Evolutionary conservation across 176 grass and related monocot genomes (phyloP).

Genomic region (Oryza australiensis): DNA sequence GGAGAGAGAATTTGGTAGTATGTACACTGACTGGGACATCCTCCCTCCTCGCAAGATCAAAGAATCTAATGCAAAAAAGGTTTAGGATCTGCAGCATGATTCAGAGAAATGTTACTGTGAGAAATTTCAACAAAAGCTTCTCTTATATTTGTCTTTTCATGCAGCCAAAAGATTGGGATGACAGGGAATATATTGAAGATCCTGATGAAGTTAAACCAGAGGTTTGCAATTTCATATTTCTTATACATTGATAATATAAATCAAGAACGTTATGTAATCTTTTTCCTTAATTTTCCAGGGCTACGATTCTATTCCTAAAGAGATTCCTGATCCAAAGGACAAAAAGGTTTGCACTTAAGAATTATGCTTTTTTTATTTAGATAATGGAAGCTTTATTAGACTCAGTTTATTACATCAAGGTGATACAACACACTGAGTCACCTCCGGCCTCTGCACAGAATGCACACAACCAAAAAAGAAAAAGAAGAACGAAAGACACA

Average conservation of each 20-base stretch:
- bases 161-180: slow-evolving; percentile 96
- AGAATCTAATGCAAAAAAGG: slow-evolving; percentile 84
- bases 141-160: slow-evolving; percentile 40
- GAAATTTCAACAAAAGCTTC: background rate
- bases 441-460: no score
- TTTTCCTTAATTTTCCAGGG: slow-evolving; percentile 51
- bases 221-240: slow-evolving; percentile 46
- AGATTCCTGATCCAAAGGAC: slow-evolving; percentile 88
- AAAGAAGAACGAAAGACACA: no score
- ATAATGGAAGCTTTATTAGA: no score
- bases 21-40: slow-evolving; percentile 99
- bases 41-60: slow-evolving; percentile 97
- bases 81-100: slow-evolving; percentile 29
- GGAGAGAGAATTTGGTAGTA: slow-evolving; percentile 90
- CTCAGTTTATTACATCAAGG: no score
- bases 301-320: slow-evolving; percentile 83
- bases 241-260: background rate
- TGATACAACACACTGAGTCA: no score
- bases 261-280: slow-evolving; percentile 9
- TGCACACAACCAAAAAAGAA: no score
- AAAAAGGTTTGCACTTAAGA: slow-evolving; percentile 69
- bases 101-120: background rate
- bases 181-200: slow-evolving; percentile 93
- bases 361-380: no score
- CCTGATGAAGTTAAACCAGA: slow-evolving; percentile 82